Conservation (phyloP, 2,329 filamentous ascomycete species). For the Paraphaeosphaeria sporulosa region DNA sequence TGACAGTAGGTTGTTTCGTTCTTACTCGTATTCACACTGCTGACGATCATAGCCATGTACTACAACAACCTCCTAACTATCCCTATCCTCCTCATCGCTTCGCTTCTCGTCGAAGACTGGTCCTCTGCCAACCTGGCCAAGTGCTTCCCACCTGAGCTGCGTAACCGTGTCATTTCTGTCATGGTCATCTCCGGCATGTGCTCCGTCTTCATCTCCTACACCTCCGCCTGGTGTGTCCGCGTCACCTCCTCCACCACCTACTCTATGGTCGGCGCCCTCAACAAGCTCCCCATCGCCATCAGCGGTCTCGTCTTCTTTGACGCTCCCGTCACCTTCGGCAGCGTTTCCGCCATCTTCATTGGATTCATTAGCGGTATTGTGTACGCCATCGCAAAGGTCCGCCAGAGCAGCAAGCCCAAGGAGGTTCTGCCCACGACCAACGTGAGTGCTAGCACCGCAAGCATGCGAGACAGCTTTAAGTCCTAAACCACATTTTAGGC, state of each 20-base stretch:
- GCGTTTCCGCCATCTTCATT: conserved; percentile 87
- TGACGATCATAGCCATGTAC: conserved; percentile 80
- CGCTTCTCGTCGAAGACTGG: conserved; percentile 90
- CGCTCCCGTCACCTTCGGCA: conserved; percentile 89
- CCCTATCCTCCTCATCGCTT: conserved; percentile 83
- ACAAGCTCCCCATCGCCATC: conserved; percentile 95
- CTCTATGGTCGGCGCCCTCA: conserved; percentile 97
- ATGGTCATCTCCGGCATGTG: conserved; percentile 95
- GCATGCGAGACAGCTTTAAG: conserved; percentile 85
- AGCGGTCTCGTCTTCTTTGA: conserved; percentile 95
- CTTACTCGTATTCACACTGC: conserved; percentile 22
- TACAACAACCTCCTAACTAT: conserved; percentile 99
- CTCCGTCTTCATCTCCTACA: conserved; percentile 99
- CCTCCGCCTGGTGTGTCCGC: conserved; percentile 97
- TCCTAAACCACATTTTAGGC: conserved; percentile 26
- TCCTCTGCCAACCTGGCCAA: conserved; percentile 79
- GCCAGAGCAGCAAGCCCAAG: conserved; percentile 73
- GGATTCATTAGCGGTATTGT: conserved; percentile 93
- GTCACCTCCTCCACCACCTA: conserved; percentile 98
- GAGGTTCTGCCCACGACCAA: conserved; percentile 72
- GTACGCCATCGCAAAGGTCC: conserved; percentile 85
- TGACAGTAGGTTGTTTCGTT: conserved; percentile 77
- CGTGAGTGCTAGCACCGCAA: conserved; percentile 91
- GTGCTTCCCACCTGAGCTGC: conserved; percentile 87
- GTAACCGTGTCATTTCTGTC: conserved; percentile 80